Evolutionary conservation across 805 yeast genomes (phyloP).

Genomic region (Debaryomyces prosopidis): DNA sequence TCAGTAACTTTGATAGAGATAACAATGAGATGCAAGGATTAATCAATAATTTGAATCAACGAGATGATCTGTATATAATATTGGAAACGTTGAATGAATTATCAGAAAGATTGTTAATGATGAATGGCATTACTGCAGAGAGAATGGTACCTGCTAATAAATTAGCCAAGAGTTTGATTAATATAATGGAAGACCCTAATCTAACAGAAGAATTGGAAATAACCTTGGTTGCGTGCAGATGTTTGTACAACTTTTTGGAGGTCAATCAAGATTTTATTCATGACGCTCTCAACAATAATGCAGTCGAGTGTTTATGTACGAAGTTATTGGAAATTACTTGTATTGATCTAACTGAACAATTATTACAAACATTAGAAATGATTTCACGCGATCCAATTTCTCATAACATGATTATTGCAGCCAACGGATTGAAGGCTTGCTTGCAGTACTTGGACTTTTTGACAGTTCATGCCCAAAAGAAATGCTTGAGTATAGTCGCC

Average conservation of each 20-base stretch:
- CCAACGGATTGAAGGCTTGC: slow-evolving; percentile 65
- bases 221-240: slow-evolving; percentile 81
- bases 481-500: slow-evolving; percentile 72
- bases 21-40: slow-evolving; percentile 33
- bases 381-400: slow-evolving; percentile 57
- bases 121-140: slow-evolving; percentile 63
- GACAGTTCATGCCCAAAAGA: slow-evolving; percentile 84
- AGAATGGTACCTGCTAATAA: slow-evolving; percentile 60
- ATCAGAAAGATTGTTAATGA: slow-evolving; percentile 65
- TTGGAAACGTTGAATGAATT: slow-evolving; percentile 67
- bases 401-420: slow-evolving; percentile 49
- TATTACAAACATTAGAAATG: slow-evolving; percentile 70
- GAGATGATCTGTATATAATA: slow-evolving; percentile 60
- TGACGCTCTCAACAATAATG: slow-evolving; percentile 63
- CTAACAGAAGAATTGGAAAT: slow-evolving; percentile 70
- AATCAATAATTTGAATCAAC: slow-evolving; percentile 37
- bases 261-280: slow-evolving; percentile 64
- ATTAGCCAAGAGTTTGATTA: slow-evolving; percentile 55
- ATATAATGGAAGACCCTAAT: slow-evolving; percentile 56
- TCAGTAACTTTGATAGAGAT: slow-evolving; percentile 19
- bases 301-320: slow-evolving; percentile 62
- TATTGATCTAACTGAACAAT: slow-evolving; percentile 92
- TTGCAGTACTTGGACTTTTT: slow-evolving; percentile 82
- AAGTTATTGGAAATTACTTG: slow-evolving; percentile 74
- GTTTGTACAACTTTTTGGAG: slow-evolving; percentile 78